Evolutionary conservation across 23 red algal species (phyloP), one percentile per base, ranked within the genome.

Genomic region (Gracilaria domingensis): DNA sequence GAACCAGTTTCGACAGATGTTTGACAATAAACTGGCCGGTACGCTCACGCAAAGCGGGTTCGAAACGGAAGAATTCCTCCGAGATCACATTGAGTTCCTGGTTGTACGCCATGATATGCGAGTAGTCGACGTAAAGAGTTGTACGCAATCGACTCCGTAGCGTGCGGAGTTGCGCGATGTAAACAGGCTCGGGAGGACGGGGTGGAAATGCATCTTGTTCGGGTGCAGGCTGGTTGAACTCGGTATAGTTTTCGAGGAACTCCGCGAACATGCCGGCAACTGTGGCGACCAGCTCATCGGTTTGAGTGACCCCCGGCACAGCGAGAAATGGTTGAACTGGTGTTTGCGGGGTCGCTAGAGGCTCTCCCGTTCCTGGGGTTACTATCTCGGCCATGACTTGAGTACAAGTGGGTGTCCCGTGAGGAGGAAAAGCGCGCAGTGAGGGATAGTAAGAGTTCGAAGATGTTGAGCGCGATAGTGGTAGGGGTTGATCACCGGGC

Each of bases 1-100:
- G 72, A 79, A 93, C 87, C 0, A 85, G 88, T 82, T 59, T 59
- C 53, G 79, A 54, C 3, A 82, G 58, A 47, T 99, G 65, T 72
- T 90, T 88, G 25, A 75, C 87, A 26, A 95, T 86, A 47, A 99
- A 99, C 38, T 95, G 84, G 17, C 61, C 83, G 14, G 93, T 78
- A 25, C 79, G 81, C 49, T 83, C 38, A 23, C 95, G 85, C 34
- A 99, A 80, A 56, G 83, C 87, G 14, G 93, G 94, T 86, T 99
- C 97, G 66, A 91, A 96, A 32, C 97, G 88, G 61, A 96, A 99
- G 76, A 88, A 99, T 26, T 93, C 92, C 80, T 95, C 94, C 3
- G 93, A 80, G 37, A 91, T 78, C 39, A 93, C 95, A 53, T 88
- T 93, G 25, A 99, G 85, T 42, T 96, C 95, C 23, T 80, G 86